Conservation (phyloP, 1,284 basidiomycete genomes). For the Boletus mariae region DNA sequence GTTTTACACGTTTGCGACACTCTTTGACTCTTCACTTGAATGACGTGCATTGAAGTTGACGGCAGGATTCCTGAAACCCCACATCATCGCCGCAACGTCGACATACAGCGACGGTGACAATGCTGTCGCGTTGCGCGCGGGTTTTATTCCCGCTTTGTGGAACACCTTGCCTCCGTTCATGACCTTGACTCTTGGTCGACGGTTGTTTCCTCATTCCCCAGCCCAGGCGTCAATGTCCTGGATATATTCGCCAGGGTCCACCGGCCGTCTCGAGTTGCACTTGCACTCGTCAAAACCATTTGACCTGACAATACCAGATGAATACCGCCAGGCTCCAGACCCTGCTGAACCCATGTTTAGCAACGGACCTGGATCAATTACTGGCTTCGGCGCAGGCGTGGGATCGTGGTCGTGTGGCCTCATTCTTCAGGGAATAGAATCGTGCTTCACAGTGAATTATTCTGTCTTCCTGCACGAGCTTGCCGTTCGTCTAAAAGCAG, state of each 20-base stretch:
- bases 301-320: conserved; percentile 29
- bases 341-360: conserved; percentile 21
- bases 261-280: conserved; percentile 28
- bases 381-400: conserved; percentile 31
- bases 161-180: conserved; percentile 28
- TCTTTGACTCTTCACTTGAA: conserved; percentile 22
- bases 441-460: conserved; percentile 31
- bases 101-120: conserved; percentile 37
- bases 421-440: conserved; percentile 28
- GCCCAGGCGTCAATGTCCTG: conserved; percentile 28
- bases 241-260: conserved; percentile 25
- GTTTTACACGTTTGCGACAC: conserved; percentile 20
- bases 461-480: conserved; percentile 31
- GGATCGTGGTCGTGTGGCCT: conserved; percentile 33
- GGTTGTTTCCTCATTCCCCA: conserved; percentile 32
- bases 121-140: conserved; percentile 22
- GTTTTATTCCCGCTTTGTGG: conserved; percentile 30
- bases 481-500: conserved; percentile 34
- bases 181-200: conserved; percentile 32
- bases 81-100: conserved; percentile 36
- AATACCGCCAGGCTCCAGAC: conserved; percentile 17
- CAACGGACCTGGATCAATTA: conserved; percentile 31
- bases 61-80: conserved; percentile 34
- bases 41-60: conserved; percentile 26
- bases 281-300: conserved; percentile 33